Evolutionary conservation across 2,329 filamentous ascomycete species (phyloP).

Genomic region (Penicillium sclerotigenum): DNA sequence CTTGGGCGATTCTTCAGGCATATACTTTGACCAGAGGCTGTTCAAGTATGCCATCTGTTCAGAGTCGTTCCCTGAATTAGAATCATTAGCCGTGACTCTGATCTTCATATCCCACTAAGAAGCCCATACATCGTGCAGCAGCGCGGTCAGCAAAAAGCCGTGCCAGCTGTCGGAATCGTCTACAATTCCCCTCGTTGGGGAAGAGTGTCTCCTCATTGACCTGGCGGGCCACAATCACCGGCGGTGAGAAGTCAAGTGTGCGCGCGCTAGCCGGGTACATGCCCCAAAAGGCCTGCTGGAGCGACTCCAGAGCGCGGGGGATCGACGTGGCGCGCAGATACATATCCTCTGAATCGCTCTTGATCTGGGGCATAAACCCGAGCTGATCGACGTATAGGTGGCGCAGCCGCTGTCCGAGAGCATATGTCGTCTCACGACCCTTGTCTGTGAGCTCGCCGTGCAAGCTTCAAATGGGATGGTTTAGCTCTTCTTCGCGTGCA

Average conservation of each 20-base stretch:
- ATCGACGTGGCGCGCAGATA: conserved; percentile 74
- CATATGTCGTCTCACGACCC: conserved; percentile 68
- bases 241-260: conserved; percentile 54
- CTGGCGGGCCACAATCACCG: conserved; percentile 64
- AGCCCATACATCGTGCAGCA: conserved; percentile 59
- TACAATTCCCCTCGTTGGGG: conserved; percentile 73
- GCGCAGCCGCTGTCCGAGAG: conserved; percentile 65
- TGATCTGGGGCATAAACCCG: conserved; percentile 62
- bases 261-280: conserved; percentile 63
- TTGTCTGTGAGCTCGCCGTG: conserved; percentile 70
- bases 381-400: conserved; percentile 72
- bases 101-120: neutral
- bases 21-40: conserved; percentile 74
- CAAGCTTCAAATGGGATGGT: conserved; percentile 34
- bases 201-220: conserved; percentile 73
- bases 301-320: conserved; percentile 70
- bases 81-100: conserved; percentile 1
- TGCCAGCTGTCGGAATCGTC: conserved; percentile 66
- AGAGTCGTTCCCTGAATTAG: conserved; percentile 58
- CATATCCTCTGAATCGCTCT: conserved; percentile 57
- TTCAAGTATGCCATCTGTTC: conserved; percentile 82
- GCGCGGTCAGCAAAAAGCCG: conserved; percentile 69
- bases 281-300: conserved; percentile 72
- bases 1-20: conserved; percentile 65
- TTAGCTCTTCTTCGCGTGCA: conserved; percentile 9